Evolutionary conservation across 2,329 filamentous ascomycete species (phyloP).

Genomic region (Coniosporium uncinatum): DNA sequence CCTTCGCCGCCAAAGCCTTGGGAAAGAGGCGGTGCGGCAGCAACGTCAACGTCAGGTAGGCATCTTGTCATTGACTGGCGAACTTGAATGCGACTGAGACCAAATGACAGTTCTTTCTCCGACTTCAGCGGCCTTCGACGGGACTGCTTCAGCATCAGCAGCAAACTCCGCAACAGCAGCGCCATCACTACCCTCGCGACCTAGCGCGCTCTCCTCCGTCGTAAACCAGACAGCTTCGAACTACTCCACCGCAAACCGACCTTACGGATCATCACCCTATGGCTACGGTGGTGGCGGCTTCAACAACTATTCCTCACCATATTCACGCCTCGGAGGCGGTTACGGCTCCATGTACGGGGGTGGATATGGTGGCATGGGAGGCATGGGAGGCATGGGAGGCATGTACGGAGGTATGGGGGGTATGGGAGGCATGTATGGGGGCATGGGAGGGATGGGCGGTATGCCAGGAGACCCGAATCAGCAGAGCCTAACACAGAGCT

Average conservation of each 20-base stretch:
- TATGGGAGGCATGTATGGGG: conserved; percentile 27
- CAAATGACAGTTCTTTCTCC: too few relatives aligned
- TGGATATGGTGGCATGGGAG: conserved; percentile 28
- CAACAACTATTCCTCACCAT: conserved; percentile 47
- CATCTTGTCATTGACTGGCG: too few relatives aligned
- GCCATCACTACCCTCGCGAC: conserved; percentile 76
- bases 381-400: conserved; percentile 27
- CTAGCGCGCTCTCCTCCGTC: conserved; percentile 69
- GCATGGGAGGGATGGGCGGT: conserved; percentile 38
- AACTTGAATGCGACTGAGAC: too few relatives aligned
- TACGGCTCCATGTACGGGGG: conserved; percentile 32
- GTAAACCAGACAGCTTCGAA: conserved; percentile 86
- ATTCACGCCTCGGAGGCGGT: conserved; percentile 43
- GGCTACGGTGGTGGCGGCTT: conserved; percentile 32
- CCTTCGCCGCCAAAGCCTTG: conserved; percentile 91
- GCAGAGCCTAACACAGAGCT: conserved; percentile 90
- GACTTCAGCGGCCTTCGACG: too few relatives aligned
- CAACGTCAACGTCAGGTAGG: conserved; percentile 12
- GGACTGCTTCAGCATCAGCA: too few relatives aligned
- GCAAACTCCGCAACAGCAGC: too few relatives aligned
- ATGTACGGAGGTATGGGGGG: conserved; percentile 27
- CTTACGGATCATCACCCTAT: conserved; percentile 47
- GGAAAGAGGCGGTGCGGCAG: conserved; percentile 70
- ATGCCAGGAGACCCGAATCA: conserved; percentile 53
- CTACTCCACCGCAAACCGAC: conserved; percentile 56